phyloP scores from a whole-genome alignment of 23 red algal species.

The Gracilaria caudata region DNA sequence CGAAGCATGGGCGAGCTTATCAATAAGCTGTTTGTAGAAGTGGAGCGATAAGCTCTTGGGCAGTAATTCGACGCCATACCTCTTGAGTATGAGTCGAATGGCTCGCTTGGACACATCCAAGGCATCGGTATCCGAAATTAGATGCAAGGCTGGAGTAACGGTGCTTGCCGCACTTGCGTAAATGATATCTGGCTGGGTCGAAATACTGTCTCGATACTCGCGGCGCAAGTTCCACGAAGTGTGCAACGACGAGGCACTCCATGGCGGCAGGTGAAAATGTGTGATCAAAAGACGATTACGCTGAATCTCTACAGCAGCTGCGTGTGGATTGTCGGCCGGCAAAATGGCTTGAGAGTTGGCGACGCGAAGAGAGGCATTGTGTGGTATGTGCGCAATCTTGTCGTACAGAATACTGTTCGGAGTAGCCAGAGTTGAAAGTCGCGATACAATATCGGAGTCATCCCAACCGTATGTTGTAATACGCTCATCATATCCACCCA shows the following conservation, averaged over 20 bases:
- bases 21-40: conserved; percentile 61
- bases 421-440: conserved; percentile 28
- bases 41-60: conserved; percentile 61
- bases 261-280: conserved; percentile 42
- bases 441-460: conserved; percentile 77
- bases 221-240: conserved; percentile 39
- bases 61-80: conserved; percentile 49
- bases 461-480: conserved; percentile 92
- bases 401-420: conserved; percentile 37
- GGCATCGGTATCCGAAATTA: conserved; percentile 63
- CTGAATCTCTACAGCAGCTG: conserved; percentile 83
- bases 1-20: conserved; percentile 39
- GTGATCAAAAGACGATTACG: conserved; percentile 71
- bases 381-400: conserved; percentile 43
- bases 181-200: neutral
- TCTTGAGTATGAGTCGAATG: conserved; percentile 71
- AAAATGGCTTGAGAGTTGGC: conserved; percentile 27
- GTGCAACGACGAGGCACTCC: conserved; percentile 50
- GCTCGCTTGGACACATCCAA: conserved; percentile 74
- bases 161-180: conserved; percentile 36
- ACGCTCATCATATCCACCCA: conserved; percentile 85
- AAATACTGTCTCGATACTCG: neutral
- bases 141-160: conserved; percentile 36
- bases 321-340: conserved; percentile 65
- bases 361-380: conserved; percentile 47